phyloP scores from a whole-genome alignment of 2,329 filamentous ascomycete species.

The Botrytis galanthina region DNA sequence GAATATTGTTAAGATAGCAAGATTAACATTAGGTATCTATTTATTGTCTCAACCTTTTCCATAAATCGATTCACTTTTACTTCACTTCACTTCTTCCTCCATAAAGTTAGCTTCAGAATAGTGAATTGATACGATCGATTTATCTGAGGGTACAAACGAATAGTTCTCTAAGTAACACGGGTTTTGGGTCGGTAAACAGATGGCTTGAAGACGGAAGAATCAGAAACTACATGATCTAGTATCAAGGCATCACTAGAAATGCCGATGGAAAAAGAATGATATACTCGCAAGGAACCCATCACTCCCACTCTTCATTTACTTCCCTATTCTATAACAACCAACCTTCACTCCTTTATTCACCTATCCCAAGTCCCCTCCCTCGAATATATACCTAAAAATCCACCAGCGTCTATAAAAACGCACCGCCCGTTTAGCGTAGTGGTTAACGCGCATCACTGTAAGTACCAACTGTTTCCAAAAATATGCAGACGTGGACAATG shows the following conservation, averaged over 20 bases:
- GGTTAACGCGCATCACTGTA: background rate
- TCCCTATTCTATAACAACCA: background rate
- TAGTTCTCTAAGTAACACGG: background rate
- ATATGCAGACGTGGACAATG: background rate
- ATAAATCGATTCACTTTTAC: background rate
- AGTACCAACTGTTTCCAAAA: background rate
- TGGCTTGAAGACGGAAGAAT: background rate
- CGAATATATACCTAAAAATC: background rate
- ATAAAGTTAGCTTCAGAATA: background rate
- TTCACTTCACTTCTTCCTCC: background rate
- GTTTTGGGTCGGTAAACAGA: background rate
- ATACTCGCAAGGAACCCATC: background rate
- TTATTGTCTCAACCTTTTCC: background rate
- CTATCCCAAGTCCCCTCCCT: background rate
- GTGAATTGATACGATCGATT: background rate
- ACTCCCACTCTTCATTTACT: background rate
- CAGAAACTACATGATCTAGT: background rate
- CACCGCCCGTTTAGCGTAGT: background rate
- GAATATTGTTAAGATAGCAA: background rate
- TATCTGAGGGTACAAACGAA: background rate
- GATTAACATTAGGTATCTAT: background rate
- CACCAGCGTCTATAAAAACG: background rate
- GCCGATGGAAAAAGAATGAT: background rate
- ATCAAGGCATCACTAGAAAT: too few species aligned
- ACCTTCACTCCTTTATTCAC: background rate